These are phyloP conservation scores for Russula emetica DNA, from an alignment of 768 basidiomycete genomes.

Conservation along the genomic window DNA sequence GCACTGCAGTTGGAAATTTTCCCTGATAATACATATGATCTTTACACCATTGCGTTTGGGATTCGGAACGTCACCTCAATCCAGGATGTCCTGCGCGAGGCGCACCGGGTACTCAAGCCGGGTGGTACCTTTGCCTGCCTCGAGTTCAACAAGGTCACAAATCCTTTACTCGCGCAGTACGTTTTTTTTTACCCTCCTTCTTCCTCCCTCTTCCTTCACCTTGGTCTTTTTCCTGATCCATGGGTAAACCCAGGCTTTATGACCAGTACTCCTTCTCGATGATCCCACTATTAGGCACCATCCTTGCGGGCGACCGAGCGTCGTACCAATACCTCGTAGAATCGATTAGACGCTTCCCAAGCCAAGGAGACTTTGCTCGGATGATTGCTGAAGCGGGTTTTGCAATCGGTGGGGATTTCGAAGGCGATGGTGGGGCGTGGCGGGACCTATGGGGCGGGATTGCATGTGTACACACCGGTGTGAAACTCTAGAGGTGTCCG, in stretches of 20 bases:
- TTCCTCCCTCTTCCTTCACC: neutral
- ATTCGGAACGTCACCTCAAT: constrained; percentile 96
- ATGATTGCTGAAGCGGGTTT: constrained; percentile 90
- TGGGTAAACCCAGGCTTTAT: constrained; percentile 59
- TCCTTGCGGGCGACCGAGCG: constrained; percentile 89
- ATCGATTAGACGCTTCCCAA: constrained; percentile 91
- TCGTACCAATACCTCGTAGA: constrained; percentile 98
- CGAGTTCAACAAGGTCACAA: constrained; percentile 90
- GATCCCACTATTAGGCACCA: constrained; percentile 93
- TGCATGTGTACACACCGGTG: constrained; percentile 78
- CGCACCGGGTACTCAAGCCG: constrained; percentile 90
- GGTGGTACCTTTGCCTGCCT: constrained; percentile 94
- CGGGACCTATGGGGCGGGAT: constrained; percentile 83
- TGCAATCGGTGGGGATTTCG: constrained; percentile 51
- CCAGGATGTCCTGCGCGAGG: constrained; percentile 81
- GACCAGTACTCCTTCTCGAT: constrained; percentile 94
- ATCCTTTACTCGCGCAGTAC: constrained; percentile 82
- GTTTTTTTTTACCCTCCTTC: constrained; percentile 37
- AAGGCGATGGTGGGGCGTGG: constrained; percentile 82
- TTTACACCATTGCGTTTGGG: constrained; percentile 98
- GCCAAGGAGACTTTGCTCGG: constrained; percentile 78
- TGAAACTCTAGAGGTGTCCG: constrained; percentile 53
- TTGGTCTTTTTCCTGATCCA: neutral
- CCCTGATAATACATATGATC: constrained; percentile 78
- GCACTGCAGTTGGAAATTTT: constrained; percentile 62